These are phyloP conservation scores for Arabidopsis suecica DNA, from an alignment of 345 rosid species.

Conservation along the genomic window DNA sequence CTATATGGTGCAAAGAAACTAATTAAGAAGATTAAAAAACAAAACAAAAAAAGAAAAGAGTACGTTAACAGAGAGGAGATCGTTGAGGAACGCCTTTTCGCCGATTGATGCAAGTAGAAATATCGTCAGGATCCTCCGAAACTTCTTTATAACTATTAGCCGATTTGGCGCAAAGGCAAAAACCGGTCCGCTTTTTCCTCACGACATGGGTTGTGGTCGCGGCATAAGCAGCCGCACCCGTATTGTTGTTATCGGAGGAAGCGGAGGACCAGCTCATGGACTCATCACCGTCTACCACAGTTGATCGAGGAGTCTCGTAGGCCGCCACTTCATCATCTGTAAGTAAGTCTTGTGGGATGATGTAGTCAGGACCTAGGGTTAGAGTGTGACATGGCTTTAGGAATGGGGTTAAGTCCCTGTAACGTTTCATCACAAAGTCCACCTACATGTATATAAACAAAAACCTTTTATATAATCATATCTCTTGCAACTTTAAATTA, in stretches of 20 bases:
- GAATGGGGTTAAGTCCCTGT: constrained; percentile 68
- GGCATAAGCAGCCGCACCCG: constrained; percentile 35
- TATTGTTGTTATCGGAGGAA: constrained; percentile 62
- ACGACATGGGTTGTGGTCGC: constrained; percentile 51
- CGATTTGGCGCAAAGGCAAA: constrained; percentile 65
- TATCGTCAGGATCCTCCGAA: constrained; percentile 53
- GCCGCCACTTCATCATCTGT: constrained; percentile 63
- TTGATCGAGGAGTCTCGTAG: constrained; percentile 64
- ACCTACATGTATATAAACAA: constrained; percentile 54
- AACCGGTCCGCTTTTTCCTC: constrained; percentile 79
- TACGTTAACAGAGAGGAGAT: constrained; percentile 77
- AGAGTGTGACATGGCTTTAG: constrained; percentile 69
- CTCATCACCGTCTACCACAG: constrained; percentile 74
- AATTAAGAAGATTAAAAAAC: not conserved
- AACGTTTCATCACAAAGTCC: constrained; percentile 86
- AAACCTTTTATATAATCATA: not conserved
- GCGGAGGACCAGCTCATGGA: constrained; percentile 75
- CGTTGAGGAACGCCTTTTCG: constrained; percentile 96
- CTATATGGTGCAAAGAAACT: constrained; percentile 35
- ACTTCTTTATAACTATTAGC: constrained; percentile 54
- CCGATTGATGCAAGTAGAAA: constrained; percentile 71
- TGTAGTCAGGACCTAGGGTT: constrained; percentile 84
- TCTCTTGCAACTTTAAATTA: not conserved
- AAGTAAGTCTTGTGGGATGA: constrained; percentile 75
- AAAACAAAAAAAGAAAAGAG: not conserved